These are phyloP conservation scores for Diatrype stigma DNA, from an alignment of 2,329 filamentous ascomycete species.

Conservation along the genomic window DNA sequence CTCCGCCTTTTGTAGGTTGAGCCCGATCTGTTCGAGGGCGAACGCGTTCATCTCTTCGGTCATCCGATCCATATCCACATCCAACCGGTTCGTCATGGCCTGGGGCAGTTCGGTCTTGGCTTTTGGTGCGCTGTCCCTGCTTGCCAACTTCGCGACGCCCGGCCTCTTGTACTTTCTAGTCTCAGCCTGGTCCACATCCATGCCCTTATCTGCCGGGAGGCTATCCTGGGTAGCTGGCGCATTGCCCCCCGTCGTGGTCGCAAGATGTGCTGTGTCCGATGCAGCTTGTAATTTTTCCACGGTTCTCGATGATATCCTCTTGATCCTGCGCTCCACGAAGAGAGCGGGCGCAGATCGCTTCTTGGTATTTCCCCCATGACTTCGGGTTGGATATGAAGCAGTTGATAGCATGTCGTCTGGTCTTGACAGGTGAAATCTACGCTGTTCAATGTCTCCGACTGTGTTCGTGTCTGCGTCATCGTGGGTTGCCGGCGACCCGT, in stretches of 20 bases:
- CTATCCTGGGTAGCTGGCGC: neutral
- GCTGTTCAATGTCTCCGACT: conserved; percentile 31
- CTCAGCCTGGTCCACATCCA: conserved; percentile 20
- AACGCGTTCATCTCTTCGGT: conserved; percentile 36
- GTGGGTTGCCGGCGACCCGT: neutral
- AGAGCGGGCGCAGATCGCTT: conserved; percentile 43
- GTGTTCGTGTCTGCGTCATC: conserved; percentile 1
- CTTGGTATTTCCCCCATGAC: conserved; percentile 34
- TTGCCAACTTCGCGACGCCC: conserved; percentile 24
- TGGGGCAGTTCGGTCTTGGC: conserved; percentile 24
- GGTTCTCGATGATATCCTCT: conserved; percentile 21
- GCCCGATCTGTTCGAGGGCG: conserved; percentile 54
- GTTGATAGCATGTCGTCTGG: conserved; percentile 35
- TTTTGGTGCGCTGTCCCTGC: conserved; percentile 11
- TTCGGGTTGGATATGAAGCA: conserved; percentile 18
- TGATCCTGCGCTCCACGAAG: conserved; percentile 51
- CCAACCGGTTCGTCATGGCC: conserved; percentile 30
- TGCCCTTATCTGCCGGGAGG: conserved; percentile 8
- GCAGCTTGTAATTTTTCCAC: conserved; percentile 16
- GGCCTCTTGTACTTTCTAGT: conserved; percentile 31
- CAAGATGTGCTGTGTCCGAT: conserved; percentile 3
- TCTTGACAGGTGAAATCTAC: conserved; percentile 54
- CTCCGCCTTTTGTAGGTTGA: conserved; percentile 46
- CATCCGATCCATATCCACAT: conserved; percentile 31
- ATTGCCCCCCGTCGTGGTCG: neutral